These are phyloP conservation scores for Aspergillus vadensis DNA, from an alignment of 2,329 filamentous ascomycete species.

Conservation along the genomic window DNA sequence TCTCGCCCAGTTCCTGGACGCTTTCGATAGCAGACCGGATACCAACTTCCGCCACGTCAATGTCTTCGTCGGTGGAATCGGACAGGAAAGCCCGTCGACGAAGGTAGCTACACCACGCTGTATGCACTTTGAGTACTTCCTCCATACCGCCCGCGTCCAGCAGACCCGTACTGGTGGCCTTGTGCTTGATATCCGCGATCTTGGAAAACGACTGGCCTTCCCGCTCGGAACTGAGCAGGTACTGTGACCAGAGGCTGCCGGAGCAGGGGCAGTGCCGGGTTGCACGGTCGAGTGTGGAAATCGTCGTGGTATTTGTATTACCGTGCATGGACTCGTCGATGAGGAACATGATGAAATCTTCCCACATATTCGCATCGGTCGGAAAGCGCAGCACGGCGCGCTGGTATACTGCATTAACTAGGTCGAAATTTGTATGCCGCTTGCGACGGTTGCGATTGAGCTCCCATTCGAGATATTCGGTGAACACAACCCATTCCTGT, in stretches of 20 bases:
- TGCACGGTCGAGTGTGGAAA: conserved; percentile 76
- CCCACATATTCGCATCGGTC: conserved; percentile 75
- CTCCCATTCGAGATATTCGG: conserved; percentile 85
- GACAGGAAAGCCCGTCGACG: conserved; percentile 79
- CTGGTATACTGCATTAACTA: conserved; percentile 69
- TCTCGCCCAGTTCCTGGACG: conserved; percentile 74
- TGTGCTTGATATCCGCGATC: conserved; percentile 88
- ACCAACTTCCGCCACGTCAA: conserved; percentile 87
- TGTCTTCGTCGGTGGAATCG: conserved; percentile 74
- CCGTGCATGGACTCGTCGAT: conserved; percentile 54
- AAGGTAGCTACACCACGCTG: conserved; percentile 92
- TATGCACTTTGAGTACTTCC: conserved; percentile 85
- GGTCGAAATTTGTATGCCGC: conserved; percentile 54
- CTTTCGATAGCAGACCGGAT: conserved; percentile 84
- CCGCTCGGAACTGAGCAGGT: conserved; percentile 80
- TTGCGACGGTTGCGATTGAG: conserved; percentile 62
- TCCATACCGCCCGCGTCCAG: conserved; percentile 84
- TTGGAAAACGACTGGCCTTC: conserved; percentile 74
- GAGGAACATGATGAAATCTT: conserved; percentile 78
- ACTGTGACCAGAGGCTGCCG: conserved; percentile 85
- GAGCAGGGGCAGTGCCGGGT: conserved; percentile 93
- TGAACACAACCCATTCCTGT: conserved; percentile 56
- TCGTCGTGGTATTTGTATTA: conserved; percentile 51
- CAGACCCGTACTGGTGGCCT: conserved; percentile 81
- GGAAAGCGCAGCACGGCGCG: conserved; percentile 75